These are phyloP conservation scores for Phaeolepiota aurea DNA, from an alignment of 768 basidiomycete genomes.

Conservation along the genomic window DNA sequence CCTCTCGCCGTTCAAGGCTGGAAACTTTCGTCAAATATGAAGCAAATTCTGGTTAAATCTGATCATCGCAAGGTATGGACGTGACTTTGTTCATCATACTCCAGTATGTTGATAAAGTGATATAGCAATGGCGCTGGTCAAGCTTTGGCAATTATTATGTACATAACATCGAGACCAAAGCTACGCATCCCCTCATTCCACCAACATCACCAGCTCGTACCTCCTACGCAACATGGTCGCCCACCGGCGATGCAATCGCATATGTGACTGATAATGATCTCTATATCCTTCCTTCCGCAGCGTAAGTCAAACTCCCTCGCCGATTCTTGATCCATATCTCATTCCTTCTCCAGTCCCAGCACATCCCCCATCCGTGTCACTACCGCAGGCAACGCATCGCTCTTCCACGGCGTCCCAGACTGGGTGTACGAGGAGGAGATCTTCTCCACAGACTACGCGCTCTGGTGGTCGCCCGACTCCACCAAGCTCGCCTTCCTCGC, in stretches of 20 bases:
- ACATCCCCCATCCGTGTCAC: conserved; percentile 68
- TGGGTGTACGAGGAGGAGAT: conserved; percentile 99
- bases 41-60: conserved; percentile 77
- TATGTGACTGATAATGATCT: conserved; percentile 85
- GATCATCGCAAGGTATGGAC: conserved; percentile 57
- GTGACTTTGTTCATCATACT: background rate
- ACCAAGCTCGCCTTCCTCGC: conserved; percentile 73
- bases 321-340: conserved; percentile 3
- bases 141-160: conserved; percentile 89
- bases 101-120: background rate
- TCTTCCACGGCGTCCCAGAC: conserved; percentile 93
- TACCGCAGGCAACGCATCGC: conserved; percentile 64
- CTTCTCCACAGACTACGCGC: conserved; percentile 57
- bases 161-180: conserved; percentile 63
- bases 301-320: conserved; percentile 30
- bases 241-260: conserved; percentile 75
- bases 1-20: conserved; percentile 48
- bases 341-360: conserved; percentile 24
- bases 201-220: conserved; percentile 65
- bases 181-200: conserved; percentile 62
- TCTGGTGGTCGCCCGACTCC: conserved; percentile 90
- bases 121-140: conserved; percentile 90
- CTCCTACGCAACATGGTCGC: conserved; percentile 83
- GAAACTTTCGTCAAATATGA: conserved; percentile 88
- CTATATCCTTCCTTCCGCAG: conserved; percentile 67